These are phyloP conservation scores for Hypoxylon perforatum DNA, from an alignment of 495 filamentous ascomycete genomes.

Conservation along the genomic window DNA sequence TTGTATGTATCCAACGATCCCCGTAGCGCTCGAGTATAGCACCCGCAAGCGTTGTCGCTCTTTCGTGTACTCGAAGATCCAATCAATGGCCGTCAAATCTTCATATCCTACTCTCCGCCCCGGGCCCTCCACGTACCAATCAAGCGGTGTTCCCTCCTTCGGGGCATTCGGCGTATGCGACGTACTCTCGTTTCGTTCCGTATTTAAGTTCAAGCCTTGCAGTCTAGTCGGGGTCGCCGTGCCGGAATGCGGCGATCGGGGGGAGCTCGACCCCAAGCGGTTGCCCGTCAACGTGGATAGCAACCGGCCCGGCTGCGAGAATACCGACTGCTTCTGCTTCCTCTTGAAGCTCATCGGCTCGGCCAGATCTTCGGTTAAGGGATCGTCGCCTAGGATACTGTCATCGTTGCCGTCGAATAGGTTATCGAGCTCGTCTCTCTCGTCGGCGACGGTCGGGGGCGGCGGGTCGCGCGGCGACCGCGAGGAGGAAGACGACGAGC, in stretches of 20 bases:
- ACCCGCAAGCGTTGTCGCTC: constrained; percentile 87
- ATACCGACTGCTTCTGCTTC: constrained; percentile 71
- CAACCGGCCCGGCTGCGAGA: constrained; percentile 63
- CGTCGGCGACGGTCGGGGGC: constrained; percentile 43
- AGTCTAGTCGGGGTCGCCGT: constrained; percentile 35
- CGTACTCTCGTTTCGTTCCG: constrained; percentile 6
- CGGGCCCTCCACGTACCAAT: constrained; percentile 93
- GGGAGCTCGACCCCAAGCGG: constrained; percentile 30
- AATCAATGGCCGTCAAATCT: constrained; percentile 97
- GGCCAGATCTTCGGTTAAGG: constrained; percentile 59
- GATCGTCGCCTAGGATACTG: constrained; percentile 58
- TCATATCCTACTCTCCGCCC: constrained; percentile 94
- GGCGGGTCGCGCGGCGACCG: constrained; percentile 41
- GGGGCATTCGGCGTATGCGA: constrained; percentile 22
- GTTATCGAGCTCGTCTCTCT: constrained; percentile 59
- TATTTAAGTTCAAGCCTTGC: constrained; percentile 29
- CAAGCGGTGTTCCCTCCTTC: constrained; percentile 75
- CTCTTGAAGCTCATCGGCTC: constrained; percentile 84
- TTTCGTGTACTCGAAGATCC: constrained; percentile 99
- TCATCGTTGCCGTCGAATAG: constrained; percentile 53
- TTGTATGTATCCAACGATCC: constrained; percentile 76
- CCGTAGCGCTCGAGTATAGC: constrained; percentile 74
- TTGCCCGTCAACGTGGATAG: constrained; percentile 66
- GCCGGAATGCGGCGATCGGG: constrained; percentile 33
- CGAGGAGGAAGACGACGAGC: constrained; percentile 46